phyloP scores from a whole-genome alignment of 2,329 filamentous ascomycete species.

The Trichoderma citrinoviride region DNA sequence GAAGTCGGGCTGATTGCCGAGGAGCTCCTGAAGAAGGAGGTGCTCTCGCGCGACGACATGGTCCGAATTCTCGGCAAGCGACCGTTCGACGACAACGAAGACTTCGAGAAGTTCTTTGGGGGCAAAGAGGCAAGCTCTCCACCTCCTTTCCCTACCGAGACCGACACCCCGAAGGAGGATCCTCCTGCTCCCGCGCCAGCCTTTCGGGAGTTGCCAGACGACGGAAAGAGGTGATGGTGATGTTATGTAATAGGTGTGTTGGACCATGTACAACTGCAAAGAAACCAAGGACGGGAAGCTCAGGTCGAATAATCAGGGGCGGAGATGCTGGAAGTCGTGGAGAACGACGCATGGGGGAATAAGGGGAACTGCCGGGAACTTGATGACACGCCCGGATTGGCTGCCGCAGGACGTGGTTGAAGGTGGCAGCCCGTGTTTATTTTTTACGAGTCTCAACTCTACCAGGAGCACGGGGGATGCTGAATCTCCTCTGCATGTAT shows the following conservation, averaged over 20 bases:
- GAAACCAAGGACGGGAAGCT: background rate
- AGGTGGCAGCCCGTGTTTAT: background rate
- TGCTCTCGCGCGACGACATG: slow-evolving; percentile 88
- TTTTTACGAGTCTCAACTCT: slow-evolving; percentile 25
- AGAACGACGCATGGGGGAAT: background rate
- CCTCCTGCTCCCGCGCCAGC: slow-evolving; percentile 41
- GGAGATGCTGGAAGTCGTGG: background rate
- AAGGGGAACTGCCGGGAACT: slow-evolving; percentile 15
- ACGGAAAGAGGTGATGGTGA: slow-evolving; percentile 20
- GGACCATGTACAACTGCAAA: background rate
- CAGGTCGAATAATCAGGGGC: background rate
- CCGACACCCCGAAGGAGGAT: slow-evolving; percentile 39
- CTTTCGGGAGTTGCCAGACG: slow-evolving; percentile 34
- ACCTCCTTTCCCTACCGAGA: slow-evolving; percentile 50
- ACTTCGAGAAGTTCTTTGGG: slow-evolving; percentile 94
- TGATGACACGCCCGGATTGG: slow-evolving; percentile 18
- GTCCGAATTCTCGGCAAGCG: slow-evolving; percentile 80
- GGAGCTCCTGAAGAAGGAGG: slow-evolving; percentile 88
- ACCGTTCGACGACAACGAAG: slow-evolving; percentile 77
- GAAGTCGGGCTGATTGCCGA: slow-evolving; percentile 89
- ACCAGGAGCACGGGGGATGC: slow-evolving; percentile 13
- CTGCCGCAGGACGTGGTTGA: background rate
- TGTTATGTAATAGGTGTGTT: background rate
- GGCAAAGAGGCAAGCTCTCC: slow-evolving; percentile 56
- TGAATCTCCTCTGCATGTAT: slow-evolving; percentile 18